Percentiles rank a stretch among this genome's conserved stretches.
phyloP scores from a whole-genome alignment of 345 rosid species.

The Balakata baccata region DNA sequence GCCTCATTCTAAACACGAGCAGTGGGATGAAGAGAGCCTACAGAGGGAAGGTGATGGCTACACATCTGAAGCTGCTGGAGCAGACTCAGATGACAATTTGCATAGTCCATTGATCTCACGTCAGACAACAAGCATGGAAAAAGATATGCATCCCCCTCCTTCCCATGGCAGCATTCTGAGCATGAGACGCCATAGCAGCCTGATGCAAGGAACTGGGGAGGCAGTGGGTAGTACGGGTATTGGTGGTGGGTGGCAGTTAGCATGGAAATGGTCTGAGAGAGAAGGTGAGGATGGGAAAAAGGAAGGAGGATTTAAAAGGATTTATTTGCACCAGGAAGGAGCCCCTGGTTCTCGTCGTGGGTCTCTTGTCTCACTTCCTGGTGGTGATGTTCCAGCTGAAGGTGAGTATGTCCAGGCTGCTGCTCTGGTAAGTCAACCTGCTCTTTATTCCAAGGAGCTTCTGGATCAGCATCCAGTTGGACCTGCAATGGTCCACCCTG shows the following conservation, averaged over 20 bases:
- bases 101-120: constrained; percentile 86
- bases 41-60: constrained; percentile 68
- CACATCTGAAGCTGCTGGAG: constrained; percentile 51
- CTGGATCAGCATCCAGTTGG: constrained; percentile 23
- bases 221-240: constrained; percentile 67
- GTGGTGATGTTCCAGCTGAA: constrained; percentile 45
- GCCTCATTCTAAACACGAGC: constrained; percentile 53
- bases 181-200: constrained; percentile 70
- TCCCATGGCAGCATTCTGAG: constrained; percentile 57
- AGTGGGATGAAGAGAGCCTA: constrained; percentile 88
- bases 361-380: constrained; percentile 70
- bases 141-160: constrained; percentile 59
- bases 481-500: constrained; percentile 33
- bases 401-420: constrained; percentile 82
- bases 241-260: constrained; percentile 98
- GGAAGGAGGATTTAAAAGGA: constrained; percentile 76
- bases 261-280: constrained; percentile 72
- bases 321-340: constrained; percentile 79
- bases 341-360: constrained; percentile 69
- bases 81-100: constrained; percentile 74
- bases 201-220: constrained; percentile 61
- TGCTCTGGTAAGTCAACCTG: constrained; percentile 46
- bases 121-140: constrained; percentile 79
- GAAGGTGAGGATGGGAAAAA: constrained; percentile 70
- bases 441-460: constrained; percentile 25